Evolutionary conservation across 2,329 filamentous ascomycete species (phyloP).

Genomic region (Diaporthe amygdali): DNA sequence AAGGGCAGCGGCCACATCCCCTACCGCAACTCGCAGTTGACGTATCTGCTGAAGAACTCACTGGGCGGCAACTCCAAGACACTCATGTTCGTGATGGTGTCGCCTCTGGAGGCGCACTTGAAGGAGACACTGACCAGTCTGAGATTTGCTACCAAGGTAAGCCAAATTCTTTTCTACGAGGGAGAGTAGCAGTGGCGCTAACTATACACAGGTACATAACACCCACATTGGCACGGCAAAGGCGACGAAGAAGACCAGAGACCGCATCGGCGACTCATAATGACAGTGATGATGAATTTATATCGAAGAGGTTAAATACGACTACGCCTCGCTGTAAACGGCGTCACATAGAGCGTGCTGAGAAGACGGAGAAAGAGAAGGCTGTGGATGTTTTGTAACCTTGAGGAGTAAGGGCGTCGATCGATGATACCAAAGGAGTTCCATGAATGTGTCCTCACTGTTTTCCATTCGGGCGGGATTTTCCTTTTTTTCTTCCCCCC

Average conservation of each 20-base stretch:
- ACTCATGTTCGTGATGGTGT: conserved; percentile 99
- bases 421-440: conserved; percentile 22
- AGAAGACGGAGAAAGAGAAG: background rate
- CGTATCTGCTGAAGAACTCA: conserved; percentile 92
- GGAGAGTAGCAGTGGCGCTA: background rate
- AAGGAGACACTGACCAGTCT: conserved; percentile 93
- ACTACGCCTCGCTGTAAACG: background rate
- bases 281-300: conserved; percentile 9
- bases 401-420: conserved; percentile 15
- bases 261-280: conserved; percentile 39
- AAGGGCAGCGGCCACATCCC: conserved; percentile 84
- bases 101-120: conserved; percentile 86
- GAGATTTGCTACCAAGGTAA: conserved; percentile 92
- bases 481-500: background rate
- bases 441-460: background rate
- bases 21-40: conserved; percentile 96
- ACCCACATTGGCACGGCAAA: conserved; percentile 92
- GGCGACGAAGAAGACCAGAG: conserved; percentile 67
- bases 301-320: background rate
- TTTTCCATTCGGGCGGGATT: background rate
- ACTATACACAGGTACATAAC: conserved; percentile 69
- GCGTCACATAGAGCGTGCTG: background rate
- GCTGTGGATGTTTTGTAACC: conserved; percentile 8
- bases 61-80: conserved; percentile 96
- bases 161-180: conserved; percentile 26